These are phyloP conservation scores for Neoboletus subvelutipes DNA, from an alignment of 768 basidiomycete species.

Conservation along the genomic window DNA sequence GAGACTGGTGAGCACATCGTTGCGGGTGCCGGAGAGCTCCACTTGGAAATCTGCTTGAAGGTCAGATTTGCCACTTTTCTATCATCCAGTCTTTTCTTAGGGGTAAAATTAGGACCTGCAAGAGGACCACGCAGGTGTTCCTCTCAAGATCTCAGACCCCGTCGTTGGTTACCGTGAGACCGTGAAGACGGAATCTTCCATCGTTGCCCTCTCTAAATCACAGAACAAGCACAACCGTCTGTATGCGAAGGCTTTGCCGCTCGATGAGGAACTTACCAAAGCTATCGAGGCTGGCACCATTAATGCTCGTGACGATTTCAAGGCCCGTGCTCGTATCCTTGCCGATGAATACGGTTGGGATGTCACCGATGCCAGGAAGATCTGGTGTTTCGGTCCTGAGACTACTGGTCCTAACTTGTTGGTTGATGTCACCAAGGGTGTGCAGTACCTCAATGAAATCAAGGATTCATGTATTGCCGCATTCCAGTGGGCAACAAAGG, in stretches of 20 bases:
- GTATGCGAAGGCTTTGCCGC: conserved; percentile 87
- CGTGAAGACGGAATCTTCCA: conserved; percentile 92
- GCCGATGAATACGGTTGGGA: conserved; percentile 99
- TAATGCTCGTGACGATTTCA: conserved; percentile 95
- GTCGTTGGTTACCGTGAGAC: conserved; percentile 99
- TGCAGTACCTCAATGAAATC: conserved; percentile 99
- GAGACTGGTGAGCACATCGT: conserved; percentile 98
- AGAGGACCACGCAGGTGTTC: conserved; percentile 99
- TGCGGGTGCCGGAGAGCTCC: conserved; percentile 98
- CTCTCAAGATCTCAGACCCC: conserved; percentile 96
- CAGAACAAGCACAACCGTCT: conserved; percentile 99
- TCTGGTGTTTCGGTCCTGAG: conserved; percentile 99
- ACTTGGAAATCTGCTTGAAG: conserved; percentile 99
- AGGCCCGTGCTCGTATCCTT: conserved; percentile 89
- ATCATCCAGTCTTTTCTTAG: neutral
- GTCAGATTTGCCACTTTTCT: conserved; percentile 35
- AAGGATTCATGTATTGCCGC: conserved; percentile 99
- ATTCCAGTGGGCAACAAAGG: conserved; percentile 99
- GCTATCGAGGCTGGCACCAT: conserved; percentile 90
- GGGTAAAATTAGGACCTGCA: conserved; percentile 76
- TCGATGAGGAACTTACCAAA: conserved; percentile 91
- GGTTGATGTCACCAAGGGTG: conserved; percentile 98
- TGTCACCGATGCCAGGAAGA: conserved; percentile 98
- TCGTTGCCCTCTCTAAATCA: conserved; percentile 96
- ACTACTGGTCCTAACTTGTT: conserved; percentile 95